Evolutionary conservation across 805 yeast genomes (phyloP), one percentile per base, ranked within the genome.

Genomic region (Metschnikowia chrysomelidarum): DNA sequence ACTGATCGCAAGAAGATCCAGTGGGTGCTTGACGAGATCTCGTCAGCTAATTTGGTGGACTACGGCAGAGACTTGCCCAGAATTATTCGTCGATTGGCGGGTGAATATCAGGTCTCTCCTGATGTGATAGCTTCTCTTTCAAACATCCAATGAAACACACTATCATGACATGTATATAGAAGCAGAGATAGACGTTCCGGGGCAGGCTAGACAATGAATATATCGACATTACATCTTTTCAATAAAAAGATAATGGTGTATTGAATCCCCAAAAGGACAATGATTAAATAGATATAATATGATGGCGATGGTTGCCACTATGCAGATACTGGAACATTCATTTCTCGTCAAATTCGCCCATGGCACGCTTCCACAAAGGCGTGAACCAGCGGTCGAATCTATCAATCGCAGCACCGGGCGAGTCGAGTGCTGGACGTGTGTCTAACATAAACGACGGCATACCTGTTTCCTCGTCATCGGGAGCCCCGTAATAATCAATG

Each of bases 401-500:
- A 56, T 88, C 98, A 35, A 57, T 51, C 3, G 81, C 87, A 47
- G 71, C 81, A 1, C 64, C 60, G 1, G 78, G 50, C 40, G 70
- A 71, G 59, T 93, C 98, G 43, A 88, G 65, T 0, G 96, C 98
- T 0, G 98, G 98, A 49, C 99, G 78, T 12, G 94, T 96, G 61
- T 93, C 98, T 45, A 94, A 73, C 60, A 78, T 80, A 58, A 93
- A 93, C 2, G 95, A 76, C 5, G 99, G 98, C 78, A 82, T 76
- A 3, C 95, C 96, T 26, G 84, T 78, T 13, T 74, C 80, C 42
- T 74, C 82, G 49, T 83, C 95, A 48, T 88, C 96, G 5, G 96
- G 95, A 3, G 95, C 96, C n/a, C 87, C 79, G 57, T 93, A 93
- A 59, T 91, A 93, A 59, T 93, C 99, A 51, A 93, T 88, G 19